Evolutionary conservation across 441 rosid genomes (phyloP).

Genomic region (Pelargonium cotyledonis): DNA sequence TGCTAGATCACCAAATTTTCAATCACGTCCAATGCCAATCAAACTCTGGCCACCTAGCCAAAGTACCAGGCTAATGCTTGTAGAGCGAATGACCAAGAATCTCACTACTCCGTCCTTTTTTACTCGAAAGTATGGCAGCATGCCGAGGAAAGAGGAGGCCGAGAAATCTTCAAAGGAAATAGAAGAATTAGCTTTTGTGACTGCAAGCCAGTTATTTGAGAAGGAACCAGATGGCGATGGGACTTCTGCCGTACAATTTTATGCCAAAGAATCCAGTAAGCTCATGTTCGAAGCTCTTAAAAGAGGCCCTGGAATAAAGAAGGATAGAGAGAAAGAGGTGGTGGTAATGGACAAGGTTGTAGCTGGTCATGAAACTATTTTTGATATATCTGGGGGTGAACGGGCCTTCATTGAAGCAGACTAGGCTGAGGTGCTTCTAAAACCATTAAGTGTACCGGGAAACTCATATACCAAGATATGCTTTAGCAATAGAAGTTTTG

Average conservation of each 20-base stretch:
- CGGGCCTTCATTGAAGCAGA: slow-evolving; percentile 71
- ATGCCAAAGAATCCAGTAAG: slow-evolving; percentile 89
- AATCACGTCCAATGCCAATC: slow-evolving; percentile 54
- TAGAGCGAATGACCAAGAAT: slow-evolving; percentile 63
- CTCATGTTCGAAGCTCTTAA: slow-evolving; percentile 70
- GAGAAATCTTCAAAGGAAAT: slow-evolving; percentile 64
- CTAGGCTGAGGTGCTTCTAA: slow-evolving; percentile 73
- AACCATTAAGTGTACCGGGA: slow-evolving; percentile 62
- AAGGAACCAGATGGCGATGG: slow-evolving; percentile 89
- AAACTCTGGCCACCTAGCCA: slow-evolving; percentile 89
- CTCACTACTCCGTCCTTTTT: slow-evolving; percentile 65
- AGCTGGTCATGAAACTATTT: slow-evolving; percentile 28
- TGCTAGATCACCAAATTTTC: slow-evolving; percentile 30
- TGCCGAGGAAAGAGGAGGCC: slow-evolving; percentile 62
- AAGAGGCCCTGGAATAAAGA: slow-evolving; percentile 38
- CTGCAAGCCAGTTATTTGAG: slow-evolving; percentile 61
- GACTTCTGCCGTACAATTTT: slow-evolving; percentile 80
- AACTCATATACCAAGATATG: slow-evolving; percentile 68
- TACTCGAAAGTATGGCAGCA: slow-evolving; percentile 62
- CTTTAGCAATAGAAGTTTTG: slow-evolving; percentile 90
- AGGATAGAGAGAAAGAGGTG: slow-evolving; percentile 28
- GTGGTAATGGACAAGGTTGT: slow-evolving; percentile 24
- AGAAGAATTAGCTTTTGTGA: slow-evolving; percentile 53
- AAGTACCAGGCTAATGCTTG: slow-evolving; percentile 68
- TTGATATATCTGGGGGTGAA: slow-evolving; percentile 68